Conservation (phyloP, 805 yeast genomes). For the Starmerella powellii region DNA sequence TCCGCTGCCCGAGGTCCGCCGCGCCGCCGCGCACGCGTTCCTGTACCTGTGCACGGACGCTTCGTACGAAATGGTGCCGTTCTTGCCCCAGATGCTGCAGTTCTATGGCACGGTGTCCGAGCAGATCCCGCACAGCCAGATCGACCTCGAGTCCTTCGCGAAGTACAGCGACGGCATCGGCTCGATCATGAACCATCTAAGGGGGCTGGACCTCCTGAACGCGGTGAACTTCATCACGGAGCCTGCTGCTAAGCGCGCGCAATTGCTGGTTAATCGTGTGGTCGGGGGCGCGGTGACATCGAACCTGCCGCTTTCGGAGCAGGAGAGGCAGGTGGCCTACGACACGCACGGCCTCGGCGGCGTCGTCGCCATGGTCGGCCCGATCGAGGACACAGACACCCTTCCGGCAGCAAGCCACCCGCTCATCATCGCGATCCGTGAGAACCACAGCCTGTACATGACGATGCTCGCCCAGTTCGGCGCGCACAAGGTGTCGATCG, state of each 20-base stretch:
- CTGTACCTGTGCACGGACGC: constrained; percentile 95
- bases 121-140: constrained; percentile 28
- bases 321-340: constrained; percentile 10
- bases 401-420: constrained; percentile 9
- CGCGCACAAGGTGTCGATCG: background rate
- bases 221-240: constrained; percentile 65
- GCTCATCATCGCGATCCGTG: constrained; percentile 26
- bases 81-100: constrained; percentile 59
- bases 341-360: constrained; percentile 44
- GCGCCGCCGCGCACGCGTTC: constrained; percentile 86
- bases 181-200: constrained; percentile 43
- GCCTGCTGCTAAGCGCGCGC: constrained; percentile 46
- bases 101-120: constrained; percentile 46
- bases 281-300: background rate
- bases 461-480: constrained; percentile 7
- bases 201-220: constrained; percentile 31
- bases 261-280: constrained; percentile 29
- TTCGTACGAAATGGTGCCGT: constrained; percentile 47
- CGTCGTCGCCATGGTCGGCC: constrained; percentile 57
- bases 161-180: constrained; percentile 86
- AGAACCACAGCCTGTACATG: constrained; percentile 12
- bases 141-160: constrained; percentile 58
- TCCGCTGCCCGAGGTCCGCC: constrained; percentile 40
- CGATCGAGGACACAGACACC: constrained; percentile 38
- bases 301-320: background rate